A percentile compares a stretch with the other conserved stretches of the same genome.
These are phyloP conservation scores for Solanum hybrid DNA, from an alignment of 305 asterid genomes.

Conservation along the genomic window DNA sequence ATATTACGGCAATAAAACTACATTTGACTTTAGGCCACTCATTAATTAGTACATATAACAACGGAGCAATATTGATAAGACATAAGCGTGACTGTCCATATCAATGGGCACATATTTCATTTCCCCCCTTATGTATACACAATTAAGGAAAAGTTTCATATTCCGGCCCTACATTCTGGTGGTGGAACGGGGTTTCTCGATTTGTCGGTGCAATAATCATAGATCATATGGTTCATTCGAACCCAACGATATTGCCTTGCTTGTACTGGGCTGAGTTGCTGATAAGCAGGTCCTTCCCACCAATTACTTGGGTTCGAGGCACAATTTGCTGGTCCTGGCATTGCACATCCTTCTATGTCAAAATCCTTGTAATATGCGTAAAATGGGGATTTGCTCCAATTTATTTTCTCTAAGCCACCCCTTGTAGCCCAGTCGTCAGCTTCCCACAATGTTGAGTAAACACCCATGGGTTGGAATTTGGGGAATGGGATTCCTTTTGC, in stretches of 20 bases:
- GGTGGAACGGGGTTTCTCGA: slow-evolving; percentile 41
- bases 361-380: slow-evolving; percentile 60
- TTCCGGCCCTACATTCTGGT: slow-evolving; percentile 55
- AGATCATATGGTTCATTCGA: slow-evolving; percentile 45
- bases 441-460: slow-evolving; percentile 66
- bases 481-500: slow-evolving; percentile 62
- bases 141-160: slow-evolving; percentile 12
- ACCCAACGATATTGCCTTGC: slow-evolving; percentile 60
- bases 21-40: slow-evolving; percentile 1
- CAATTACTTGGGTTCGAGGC: slow-evolving; percentile 39
- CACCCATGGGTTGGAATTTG: slow-evolving; percentile 54
- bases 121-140: neutral
- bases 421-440: slow-evolving; percentile 86
- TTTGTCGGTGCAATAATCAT: slow-evolving; percentile 68
- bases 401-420: slow-evolving; percentile 66
- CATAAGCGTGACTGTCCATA: neutral
- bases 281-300: slow-evolving; percentile 61
- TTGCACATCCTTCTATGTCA: slow-evolving; percentile 60
- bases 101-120: neutral
- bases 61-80: neutral
- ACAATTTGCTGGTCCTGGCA: slow-evolving; percentile 51
- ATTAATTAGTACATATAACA: neutral
- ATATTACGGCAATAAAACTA: neutral
- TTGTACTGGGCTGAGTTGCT: slow-evolving; percentile 33
- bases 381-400: slow-evolving; percentile 74